Evolutionary conservation across 768 basidiomycete species (phyloP).

Genomic region (Dacryopinax spathularia): DNA sequence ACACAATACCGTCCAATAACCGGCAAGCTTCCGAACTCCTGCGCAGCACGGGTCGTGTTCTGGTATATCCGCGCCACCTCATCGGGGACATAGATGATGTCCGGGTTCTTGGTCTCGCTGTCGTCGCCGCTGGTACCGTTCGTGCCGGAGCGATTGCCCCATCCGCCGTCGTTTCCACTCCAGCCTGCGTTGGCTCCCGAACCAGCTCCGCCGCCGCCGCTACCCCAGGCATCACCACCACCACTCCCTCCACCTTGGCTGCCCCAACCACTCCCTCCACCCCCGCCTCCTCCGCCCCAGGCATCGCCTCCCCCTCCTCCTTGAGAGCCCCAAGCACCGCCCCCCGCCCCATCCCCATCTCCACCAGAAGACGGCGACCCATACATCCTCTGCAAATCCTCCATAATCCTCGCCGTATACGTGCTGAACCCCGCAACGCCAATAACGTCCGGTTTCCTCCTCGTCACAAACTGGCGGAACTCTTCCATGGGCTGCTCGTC

Average conservation of each 20-base stretch:
- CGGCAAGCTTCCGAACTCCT: constrained; percentile 69
- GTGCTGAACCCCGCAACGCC: constrained; percentile 81
- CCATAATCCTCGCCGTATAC: constrained; percentile 36
- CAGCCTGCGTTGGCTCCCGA: constrained; percentile 25
- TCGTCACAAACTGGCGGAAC: constrained; percentile 67
- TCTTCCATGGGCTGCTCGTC: constrained; percentile 54
- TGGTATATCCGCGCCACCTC: constrained; percentile 91
- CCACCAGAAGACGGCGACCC: too few species aligned
- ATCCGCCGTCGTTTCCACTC: background rate
- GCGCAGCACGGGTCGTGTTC: constrained; percentile 68
- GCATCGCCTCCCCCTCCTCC: background rate
- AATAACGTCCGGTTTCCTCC: constrained; percentile 75
- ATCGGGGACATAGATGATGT: constrained; percentile 66
- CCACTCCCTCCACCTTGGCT: constrained; percentile 5
- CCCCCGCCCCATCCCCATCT: constrained; percentile 9
- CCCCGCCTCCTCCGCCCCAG: background rate
- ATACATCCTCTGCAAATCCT: background rate
- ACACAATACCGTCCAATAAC: constrained; percentile 80
- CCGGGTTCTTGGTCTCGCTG: constrained; percentile 32
- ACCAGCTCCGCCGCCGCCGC: constrained; percentile 20
- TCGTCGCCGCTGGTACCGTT: background rate
- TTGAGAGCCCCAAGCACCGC: background rate
- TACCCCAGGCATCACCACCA: constrained; percentile 1
- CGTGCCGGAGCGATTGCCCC: background rate
- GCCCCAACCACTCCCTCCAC: constrained; percentile 7